Evolutionary conservation across 2,329 filamentous ascomycete genomes (phyloP).

Genomic region (Pseudogymnoascus sp.): DNA sequence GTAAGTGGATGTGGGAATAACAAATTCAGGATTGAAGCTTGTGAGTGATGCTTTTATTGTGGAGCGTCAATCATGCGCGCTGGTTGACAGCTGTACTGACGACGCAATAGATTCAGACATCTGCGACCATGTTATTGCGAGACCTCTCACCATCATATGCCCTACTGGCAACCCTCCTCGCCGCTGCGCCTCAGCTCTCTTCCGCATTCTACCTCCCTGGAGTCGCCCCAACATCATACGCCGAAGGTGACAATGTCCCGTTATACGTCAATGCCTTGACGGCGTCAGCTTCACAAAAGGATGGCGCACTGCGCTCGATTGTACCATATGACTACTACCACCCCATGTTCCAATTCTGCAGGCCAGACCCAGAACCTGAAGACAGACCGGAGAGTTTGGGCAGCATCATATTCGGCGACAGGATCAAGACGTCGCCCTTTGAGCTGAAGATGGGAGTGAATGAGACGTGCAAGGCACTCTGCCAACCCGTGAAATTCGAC

Average conservation of each 20-base stretch:
- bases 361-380: constrained; percentile 66
- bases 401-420: constrained; percentile 93
- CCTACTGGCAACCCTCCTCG: constrained; percentile 42
- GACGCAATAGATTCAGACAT: background rate
- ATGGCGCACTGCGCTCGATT: constrained; percentile 80
- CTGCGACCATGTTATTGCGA: constrained; percentile 23
- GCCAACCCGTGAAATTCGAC: constrained; percentile 57
- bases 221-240: constrained; percentile 89
- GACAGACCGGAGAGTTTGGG: constrained; percentile 82
- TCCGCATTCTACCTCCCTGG: constrained; percentile 92
- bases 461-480: constrained; percentile 78
- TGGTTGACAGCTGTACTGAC: background rate
- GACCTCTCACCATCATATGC: constrained; percentile 33
- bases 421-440: constrained; percentile 94
- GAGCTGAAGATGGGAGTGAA: constrained; percentile 80
- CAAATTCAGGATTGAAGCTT: background rate
- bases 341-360: constrained; percentile 78
- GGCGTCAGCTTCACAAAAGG: constrained; percentile 67
- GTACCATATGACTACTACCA: constrained; percentile 97
- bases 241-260: constrained; percentile 68
- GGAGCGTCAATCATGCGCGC: background rate
- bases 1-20: background rate
- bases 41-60: background rate
- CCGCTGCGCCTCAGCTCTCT: constrained; percentile 40
- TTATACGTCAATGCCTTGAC: constrained; percentile 90